These are phyloP conservation scores for Symbiodinium natans DNA, from an alignment of 73 alveolate species.

Conservation along the genomic window DNA sequence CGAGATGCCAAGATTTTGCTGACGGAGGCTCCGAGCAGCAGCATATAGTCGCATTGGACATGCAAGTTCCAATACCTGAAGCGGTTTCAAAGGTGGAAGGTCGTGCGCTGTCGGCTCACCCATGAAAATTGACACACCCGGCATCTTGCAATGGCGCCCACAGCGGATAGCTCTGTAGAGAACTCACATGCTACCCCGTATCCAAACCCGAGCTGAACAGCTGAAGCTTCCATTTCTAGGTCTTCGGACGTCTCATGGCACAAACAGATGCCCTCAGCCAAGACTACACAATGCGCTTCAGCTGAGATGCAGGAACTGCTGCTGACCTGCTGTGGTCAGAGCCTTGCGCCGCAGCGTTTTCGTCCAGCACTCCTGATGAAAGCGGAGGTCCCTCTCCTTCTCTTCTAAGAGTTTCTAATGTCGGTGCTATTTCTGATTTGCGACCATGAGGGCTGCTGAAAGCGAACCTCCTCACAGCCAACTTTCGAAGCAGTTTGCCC, in stretches of 20 bases:
- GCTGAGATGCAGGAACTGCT: neutral
- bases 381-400: neutral
- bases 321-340: neutral
- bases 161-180: neutral
- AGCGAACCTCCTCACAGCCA: neutral
- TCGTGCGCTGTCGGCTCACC: neutral
- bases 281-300: neutral
- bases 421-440: neutral
- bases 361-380: neutral
- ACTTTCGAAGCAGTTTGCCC: neutral
- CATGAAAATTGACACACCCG: neutral
- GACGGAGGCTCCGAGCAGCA: neutral
- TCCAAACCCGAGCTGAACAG: neutral
- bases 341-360: neutral
- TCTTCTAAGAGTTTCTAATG: neutral
- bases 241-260: neutral
- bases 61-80: neutral
- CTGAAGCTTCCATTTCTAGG: neutral
- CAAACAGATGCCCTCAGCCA: neutral
- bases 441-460: neutral
- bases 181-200: neutral
- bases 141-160: neutral
- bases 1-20: neutral
- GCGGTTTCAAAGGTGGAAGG: neutral
- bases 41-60: neutral